Evolutionary conservation across 2,329 filamentous ascomycete species (phyloP), one percentile per base, ranked within the genome.

Genomic region (Diplocarpon mali): DNA sequence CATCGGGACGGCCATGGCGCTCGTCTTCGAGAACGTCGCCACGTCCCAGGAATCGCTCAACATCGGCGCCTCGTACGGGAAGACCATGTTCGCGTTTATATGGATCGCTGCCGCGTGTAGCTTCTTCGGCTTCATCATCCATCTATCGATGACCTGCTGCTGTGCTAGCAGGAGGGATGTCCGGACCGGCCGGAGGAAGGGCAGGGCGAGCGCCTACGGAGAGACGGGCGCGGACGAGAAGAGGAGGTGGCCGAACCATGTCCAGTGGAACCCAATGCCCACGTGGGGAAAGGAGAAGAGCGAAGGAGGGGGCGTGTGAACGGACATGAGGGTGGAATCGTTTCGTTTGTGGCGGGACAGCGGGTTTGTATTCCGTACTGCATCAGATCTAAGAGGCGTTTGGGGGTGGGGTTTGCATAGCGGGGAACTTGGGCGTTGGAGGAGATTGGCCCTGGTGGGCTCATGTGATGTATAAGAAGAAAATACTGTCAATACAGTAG

Each of bases 11-110:
- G 83, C 82, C 58, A 87, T 95, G 70, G 88, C 85, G 61, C 65
- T 85, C 49, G 85, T 89, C 49, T 88, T 93, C 68, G 75, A 78
- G 53, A 79, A 85, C 48, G 85, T 85, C 44, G 78, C 93, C 55
- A 78, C 78, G 16, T 73, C 72, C 4, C 78, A 84, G 57, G 72
- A 73, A 2, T 78, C 85, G 46, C 69, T 95, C 42, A 92, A 94
- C 62, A 88, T 95, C 54, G 49, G 55, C 9, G 84, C 81, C 2
- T 65, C 72, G 2, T 68, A 94, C 29, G 88, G 88, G 5, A 65
- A 62, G 30, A 72, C 77, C 53, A 89, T 94, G 83, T 76, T 94
- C 57, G 83, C 68, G 0, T 93, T 94, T 60, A 90, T 94, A 82
- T 96, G 90, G 89, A 74, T 87, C 24, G 85, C 82, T 0, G 73